Evolutionary conservation across 352 stramenopile genomes (phyloP), one percentile per base, ranked within the genome.

Genomic region (Globisporangium irregulare): DNA sequence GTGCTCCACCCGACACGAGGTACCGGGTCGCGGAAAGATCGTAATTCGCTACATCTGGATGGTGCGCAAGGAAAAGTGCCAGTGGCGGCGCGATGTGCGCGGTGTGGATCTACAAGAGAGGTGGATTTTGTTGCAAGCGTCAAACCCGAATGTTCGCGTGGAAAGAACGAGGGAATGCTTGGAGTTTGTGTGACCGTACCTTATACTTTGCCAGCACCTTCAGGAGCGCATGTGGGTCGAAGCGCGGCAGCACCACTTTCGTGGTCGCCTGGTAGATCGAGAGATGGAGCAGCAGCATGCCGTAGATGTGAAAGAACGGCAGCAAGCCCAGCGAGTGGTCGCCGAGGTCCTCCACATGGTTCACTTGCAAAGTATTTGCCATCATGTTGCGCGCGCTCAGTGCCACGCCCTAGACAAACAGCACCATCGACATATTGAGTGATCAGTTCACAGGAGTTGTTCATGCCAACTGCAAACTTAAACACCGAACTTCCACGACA

Each of bases 231-330:
- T 95, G 76, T 0, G 96, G 84, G 60, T 98, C 91, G 70, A 98
- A 99, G 9, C 84, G 73, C 29, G 86, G 91, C n/a, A 97, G 86
- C 12, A 97, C 91, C 18, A 98, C 86, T 14, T 97, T 79, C 6
- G 85, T 83, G 38, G 81, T 69, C 20, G 89, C 90, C 73, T 92
- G 84, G 71, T 89, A 92, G 29, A 94, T 77, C n/a, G 79, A 81
- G 65, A 94, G 81, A 34, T 98, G 77, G 25, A 97, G 67, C 22
- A 95, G 76, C 56, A 90, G 83, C 27, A 91, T 80, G 62, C 90
- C 93, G 75, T 98, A 98, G 67, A 99, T 98, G 70, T 99, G 95
- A 80, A 97, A 98, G 64, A 98, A 98, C 20, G 97, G 95, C 41
- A 99, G 77, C 43, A 95, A 62, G 0, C 72, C 79, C 20, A 97